Percentiles rank a stretch among this genome's conserved stretches.
phyloP scores from a whole-genome alignment of 2,329 filamentous ascomycete genomes.

The Aspergillus arachidicola region DNA sequence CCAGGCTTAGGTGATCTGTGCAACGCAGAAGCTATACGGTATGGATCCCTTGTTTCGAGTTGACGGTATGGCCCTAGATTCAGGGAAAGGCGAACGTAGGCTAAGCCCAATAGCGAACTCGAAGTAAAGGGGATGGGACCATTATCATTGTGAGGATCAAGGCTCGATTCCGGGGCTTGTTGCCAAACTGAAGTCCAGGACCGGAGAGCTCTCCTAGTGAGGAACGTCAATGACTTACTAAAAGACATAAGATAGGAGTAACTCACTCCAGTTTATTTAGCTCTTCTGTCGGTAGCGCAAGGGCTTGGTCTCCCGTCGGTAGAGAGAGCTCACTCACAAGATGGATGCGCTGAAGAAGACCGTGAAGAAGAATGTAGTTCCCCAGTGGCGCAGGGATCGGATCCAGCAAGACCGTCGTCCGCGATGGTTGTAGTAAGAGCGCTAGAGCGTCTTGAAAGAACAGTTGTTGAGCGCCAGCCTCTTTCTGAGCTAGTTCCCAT shows the following conservation, averaged over 20 bases:
- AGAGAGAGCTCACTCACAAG: conserved; percentile 37
- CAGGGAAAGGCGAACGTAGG: conserved; percentile 36
- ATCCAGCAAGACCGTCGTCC: conserved; percentile 28
- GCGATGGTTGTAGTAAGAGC: conserved; percentile 34
- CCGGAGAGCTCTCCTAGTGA: conserved; percentile 32
- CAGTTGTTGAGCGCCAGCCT: conserved; percentile 31
- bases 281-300: conserved; percentile 35
- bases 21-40: conserved; percentile 63
- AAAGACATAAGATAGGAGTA: neutral
- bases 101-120: conserved; percentile 33
- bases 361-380: conserved; percentile 72
- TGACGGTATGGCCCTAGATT: conserved; percentile 63
- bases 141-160: conserved; percentile 37
- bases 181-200: conserved; percentile 41
- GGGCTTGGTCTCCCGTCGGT: conserved; percentile 33
- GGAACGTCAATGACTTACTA: neutral
- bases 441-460: conserved; percentile 40
- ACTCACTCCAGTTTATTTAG: conserved; percentile 38
- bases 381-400: conserved; percentile 56
- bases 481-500: conserved; percentile 35
- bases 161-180: conserved; percentile 38
- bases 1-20: conserved; percentile 61
- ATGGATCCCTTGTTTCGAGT: conserved; percentile 66
- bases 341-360: conserved; percentile 68
- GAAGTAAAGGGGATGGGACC: conserved; percentile 39